Evolutionary conservation across 768 basidiomycete species (phyloP).

Genomic region (Sistotremastrum niveocremeum): DNA sequence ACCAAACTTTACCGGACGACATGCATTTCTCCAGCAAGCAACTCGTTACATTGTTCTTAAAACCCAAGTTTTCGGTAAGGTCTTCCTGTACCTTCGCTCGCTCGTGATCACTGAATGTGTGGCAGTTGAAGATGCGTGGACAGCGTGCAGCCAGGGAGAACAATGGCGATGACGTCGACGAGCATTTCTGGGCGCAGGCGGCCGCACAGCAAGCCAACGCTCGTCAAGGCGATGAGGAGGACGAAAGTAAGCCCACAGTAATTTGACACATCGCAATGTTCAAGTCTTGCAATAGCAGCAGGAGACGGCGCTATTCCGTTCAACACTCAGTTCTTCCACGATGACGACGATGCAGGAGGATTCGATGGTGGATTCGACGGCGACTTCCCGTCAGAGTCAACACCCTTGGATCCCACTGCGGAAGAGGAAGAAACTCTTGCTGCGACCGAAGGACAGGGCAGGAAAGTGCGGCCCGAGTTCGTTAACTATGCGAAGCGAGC

Average conservation of each 20-base stretch:
- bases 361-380: slow-evolving; percentile 57
- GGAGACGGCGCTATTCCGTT: slow-evolving; percentile 61
- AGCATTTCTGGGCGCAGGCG: slow-evolving; percentile 94
- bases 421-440: slow-evolving; percentile 84
- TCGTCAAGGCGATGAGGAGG: slow-evolving; percentile 38
- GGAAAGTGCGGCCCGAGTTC: slow-evolving; percentile 72
- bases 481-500: slow-evolving; percentile 94
- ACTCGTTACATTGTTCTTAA: slow-evolving; percentile 84
- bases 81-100: slow-evolving; percentile 5
- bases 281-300: slow-evolving; percentile 13
- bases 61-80: slow-evolving; percentile 86
- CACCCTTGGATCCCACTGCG: slow-evolving; percentile 29
- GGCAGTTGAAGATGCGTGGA: slow-evolving; percentile 81
- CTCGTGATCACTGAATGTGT: not conserved
- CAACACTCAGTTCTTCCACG: slow-evolving; percentile 95
- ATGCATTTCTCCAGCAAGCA: slow-evolving; percentile 93
- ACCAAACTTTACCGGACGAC: slow-evolving; percentile 82
- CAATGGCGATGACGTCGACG: slow-evolving; percentile 82
- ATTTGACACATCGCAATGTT: slow-evolving; percentile 7
- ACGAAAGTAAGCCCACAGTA: slow-evolving; percentile 39
- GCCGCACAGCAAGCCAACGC: slow-evolving; percentile 71
- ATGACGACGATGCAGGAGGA: slow-evolving; percentile 68
- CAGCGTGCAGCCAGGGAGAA: slow-evolving; percentile 46
- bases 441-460: slow-evolving; percentile 52
- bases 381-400: slow-evolving; percentile 11